Evolutionary conservation across 2,329 filamentous ascomycete species (phyloP).

Genomic region (Diaporthe velutina): DNA sequence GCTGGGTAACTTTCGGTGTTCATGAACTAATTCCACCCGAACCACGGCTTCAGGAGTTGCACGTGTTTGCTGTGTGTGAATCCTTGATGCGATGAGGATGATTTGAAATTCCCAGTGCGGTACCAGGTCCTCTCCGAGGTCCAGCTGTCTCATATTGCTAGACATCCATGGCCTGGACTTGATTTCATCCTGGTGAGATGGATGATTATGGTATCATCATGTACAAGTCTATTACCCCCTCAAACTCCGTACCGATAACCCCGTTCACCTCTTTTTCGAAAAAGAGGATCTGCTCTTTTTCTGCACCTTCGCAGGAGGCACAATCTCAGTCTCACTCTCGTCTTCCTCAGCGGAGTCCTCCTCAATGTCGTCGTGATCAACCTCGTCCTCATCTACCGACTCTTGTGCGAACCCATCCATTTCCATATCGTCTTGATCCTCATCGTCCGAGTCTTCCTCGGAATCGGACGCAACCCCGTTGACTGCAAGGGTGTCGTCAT

Average conservation of each 20-base stretch:
- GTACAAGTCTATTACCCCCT: constrained; percentile 26
- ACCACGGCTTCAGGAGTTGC: not conserved
- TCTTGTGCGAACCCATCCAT: constrained; percentile 42
- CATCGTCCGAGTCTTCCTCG: constrained; percentile 69
- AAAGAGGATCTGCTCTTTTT: constrained; percentile 47
- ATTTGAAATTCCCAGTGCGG: not conserved
- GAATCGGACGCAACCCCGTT: constrained; percentile 71
- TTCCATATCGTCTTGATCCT: constrained; percentile 54
- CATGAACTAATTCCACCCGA: not conserved
- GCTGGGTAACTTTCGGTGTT: not conserved
- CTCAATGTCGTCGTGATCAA: constrained; percentile 52
- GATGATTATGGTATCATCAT: constrained; percentile 33
- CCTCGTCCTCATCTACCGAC: constrained; percentile 50
- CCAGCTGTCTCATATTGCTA: not conserved
- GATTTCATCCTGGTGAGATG: not conserved
- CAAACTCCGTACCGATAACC: not conserved
- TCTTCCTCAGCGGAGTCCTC: constrained; percentile 49
- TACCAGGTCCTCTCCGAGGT: not conserved
- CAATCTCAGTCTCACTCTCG: constrained; percentile 47
- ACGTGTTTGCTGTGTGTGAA: not conserved
- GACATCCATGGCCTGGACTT: not conserved
- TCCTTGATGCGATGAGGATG: not conserved
- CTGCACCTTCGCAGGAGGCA: constrained; percentile 52
- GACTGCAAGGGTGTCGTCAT: constrained; percentile 68
- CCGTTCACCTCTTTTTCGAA: constrained; percentile 39